Evolutionary conservation across 2,329 filamentous ascomycete species (phyloP).

Genomic region (Xenoacremonium recifei): DNA sequence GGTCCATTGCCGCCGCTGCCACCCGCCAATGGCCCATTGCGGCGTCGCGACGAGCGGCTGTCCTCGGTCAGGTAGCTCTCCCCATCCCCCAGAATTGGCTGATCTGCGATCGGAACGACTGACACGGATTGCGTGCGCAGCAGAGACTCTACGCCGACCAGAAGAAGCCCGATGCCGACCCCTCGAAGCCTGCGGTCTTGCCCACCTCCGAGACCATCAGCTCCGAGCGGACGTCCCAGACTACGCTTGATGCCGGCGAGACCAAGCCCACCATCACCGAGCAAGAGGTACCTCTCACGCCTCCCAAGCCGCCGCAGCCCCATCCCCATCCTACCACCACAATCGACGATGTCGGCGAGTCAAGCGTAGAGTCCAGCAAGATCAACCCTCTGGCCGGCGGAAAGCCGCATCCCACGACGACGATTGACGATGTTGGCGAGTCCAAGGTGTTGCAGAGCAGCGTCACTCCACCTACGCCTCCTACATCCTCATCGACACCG

Average conservation of each 20-base stretch:
- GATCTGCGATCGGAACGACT: conserved; percentile 26
- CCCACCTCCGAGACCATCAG: conserved; percentile 54
- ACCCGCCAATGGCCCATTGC: conserved; percentile 58
- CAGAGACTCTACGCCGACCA: conserved; percentile 59
- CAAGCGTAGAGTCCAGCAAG: conserved; percentile 7
- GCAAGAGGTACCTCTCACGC: conserved; percentile 32
- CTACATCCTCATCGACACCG: too few relatives aligned
- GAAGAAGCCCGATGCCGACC: conserved; percentile 49
- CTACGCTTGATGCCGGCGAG: conserved; percentile 35
- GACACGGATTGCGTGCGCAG: conserved; percentile 18
- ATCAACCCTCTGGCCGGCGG: conserved; percentile 7
- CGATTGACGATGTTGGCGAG: conserved; percentile 17
- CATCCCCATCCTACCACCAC: conserved; percentile 10
- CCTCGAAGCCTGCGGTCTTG: conserved; percentile 49
- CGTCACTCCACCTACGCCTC: conserved; percentile 28
- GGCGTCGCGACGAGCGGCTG: conserved; percentile 31
- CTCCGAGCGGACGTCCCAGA: conserved; percentile 43
- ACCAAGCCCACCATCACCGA: conserved; percentile 40
- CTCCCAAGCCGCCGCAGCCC: conserved; percentile 19
- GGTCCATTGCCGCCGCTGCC: conserved; percentile 50
- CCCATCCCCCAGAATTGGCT: conserved; percentile 32
- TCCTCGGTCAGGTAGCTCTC: conserved; percentile 32
- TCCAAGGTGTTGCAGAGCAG: conserved; percentile 8
- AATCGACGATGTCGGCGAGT: conserved; percentile 16
- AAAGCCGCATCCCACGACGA: conserved; percentile 9